Evolutionary conservation across 2,329 filamentous ascomycete species (phyloP).

Genomic region (Fusarium sp.): DNA sequence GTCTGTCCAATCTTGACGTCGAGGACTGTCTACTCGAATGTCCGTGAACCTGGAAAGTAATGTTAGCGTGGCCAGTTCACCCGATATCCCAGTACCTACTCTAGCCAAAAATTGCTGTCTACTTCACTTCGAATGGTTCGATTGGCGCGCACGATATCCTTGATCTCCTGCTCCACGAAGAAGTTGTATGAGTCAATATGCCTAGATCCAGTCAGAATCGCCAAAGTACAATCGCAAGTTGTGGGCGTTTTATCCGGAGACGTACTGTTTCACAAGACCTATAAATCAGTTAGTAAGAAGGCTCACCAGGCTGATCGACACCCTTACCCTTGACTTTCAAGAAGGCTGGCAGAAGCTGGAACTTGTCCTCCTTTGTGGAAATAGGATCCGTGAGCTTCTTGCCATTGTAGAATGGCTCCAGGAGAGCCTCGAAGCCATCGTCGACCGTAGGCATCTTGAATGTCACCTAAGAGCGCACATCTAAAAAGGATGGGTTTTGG

Average conservation of each 20-base stretch:
- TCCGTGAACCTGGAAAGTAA: conserved; percentile 71
- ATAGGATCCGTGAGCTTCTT: conserved; percentile 73
- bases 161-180: conserved; percentile 95
- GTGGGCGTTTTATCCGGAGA: not conserved
- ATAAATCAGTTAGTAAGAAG: conserved; percentile 35
- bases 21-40: conserved; percentile 85
- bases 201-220: conserved; percentile 45
- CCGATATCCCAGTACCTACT: conserved; percentile 52
- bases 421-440: conserved; percentile 72
- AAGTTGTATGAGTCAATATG: conserved; percentile 99
- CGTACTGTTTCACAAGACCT: conserved; percentile 86
- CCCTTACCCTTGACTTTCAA: conserved; percentile 86
- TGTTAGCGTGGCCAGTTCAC: conserved; percentile 6
- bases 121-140: conserved; percentile 89
- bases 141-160: conserved; percentile 95
- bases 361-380: conserved; percentile 83
- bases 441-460: conserved; percentile 63
- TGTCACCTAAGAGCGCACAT: conserved; percentile 48
- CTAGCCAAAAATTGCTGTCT: conserved; percentile 90
- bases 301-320: not conserved
- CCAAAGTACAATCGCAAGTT: not conserved
- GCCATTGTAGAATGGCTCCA: conserved; percentile 74
- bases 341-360: conserved; percentile 96
- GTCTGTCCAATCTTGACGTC: conserved; percentile 79
- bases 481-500: conserved; percentile 30